Percentiles rank a stretch among this genome's conserved stretches.
phyloP scores from a whole-genome alignment of 2,329 filamentous ascomycete species.

The Stachybotrys chlorohalonatus region DNA sequence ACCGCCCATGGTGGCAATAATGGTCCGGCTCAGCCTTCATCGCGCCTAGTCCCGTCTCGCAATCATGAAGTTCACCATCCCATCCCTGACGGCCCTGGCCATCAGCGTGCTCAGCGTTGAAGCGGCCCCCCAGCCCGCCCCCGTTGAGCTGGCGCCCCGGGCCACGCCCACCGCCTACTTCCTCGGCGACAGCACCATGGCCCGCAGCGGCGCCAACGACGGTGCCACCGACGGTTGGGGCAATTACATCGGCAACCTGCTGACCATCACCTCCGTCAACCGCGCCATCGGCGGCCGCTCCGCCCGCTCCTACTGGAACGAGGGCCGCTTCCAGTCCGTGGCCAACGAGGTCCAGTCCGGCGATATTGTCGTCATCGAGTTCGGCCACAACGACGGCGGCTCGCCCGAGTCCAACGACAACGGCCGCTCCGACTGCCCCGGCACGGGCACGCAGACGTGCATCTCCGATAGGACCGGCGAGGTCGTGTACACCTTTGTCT shows the following conservation, averaged over 20 bases:
- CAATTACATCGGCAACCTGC: slow-evolving; percentile 44
- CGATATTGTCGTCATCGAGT: slow-evolving; percentile 62
- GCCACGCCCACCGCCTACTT: slow-evolving; percentile 36
- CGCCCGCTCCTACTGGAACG: slow-evolving; percentile 56
- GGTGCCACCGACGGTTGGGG: slow-evolving; percentile 50
- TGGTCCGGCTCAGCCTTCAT: background rate
- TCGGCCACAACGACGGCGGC: slow-evolving; percentile 65
- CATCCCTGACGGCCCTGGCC: slow-evolving; percentile 3
- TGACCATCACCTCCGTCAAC: slow-evolving; percentile 42
- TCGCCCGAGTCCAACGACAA: slow-evolving; percentile 46
- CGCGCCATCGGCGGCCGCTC: slow-evolving; percentile 57
- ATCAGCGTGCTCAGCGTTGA: slow-evolving; percentile 9
- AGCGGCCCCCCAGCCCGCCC: slow-evolving; percentile 1
- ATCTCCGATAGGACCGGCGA: slow-evolving; percentile 22
- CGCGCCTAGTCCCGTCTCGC: background rate
- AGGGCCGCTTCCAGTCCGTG: slow-evolving; percentile 54
- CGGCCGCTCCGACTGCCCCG: slow-evolving; percentile 49
- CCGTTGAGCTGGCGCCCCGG: slow-evolving; percentile 3
- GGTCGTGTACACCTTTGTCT: slow-evolving; percentile 51
- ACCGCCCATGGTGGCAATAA: no score
- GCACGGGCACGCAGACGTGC: slow-evolving; percentile 44
- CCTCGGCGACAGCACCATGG: slow-evolving; percentile 56
- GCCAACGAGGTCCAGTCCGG: slow-evolving; percentile 41
- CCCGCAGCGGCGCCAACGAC: slow-evolving; percentile 22
- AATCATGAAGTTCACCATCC: slow-evolving; percentile 11